phyloP scores from a whole-genome alignment of 768 basidiomycete species.

The Amanita inopinata region DNA sequence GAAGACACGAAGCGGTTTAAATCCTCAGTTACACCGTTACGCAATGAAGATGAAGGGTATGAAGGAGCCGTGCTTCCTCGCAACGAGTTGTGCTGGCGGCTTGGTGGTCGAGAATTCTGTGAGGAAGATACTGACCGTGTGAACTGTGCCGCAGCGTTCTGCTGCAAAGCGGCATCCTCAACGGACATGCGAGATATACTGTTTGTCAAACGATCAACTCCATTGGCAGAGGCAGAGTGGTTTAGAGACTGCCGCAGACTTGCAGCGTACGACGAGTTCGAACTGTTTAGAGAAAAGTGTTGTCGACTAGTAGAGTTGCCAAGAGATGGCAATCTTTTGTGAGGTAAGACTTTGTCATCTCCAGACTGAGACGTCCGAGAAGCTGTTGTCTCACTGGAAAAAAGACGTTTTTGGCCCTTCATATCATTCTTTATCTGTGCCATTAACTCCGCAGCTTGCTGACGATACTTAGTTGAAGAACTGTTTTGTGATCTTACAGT shows the following conservation, averaged over 20 bases:
- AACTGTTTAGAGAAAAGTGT: not conserved
- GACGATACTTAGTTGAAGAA: conserved; percentile 55
- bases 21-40: conserved; percentile 51
- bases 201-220: not conserved
- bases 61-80: conserved; percentile 23
- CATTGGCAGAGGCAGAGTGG: not conserved
- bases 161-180: conserved; percentile 17
- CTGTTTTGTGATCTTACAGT: conserved; percentile 23
- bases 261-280: not conserved
- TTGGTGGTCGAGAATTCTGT: not conserved
- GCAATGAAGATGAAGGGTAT: conserved; percentile 44
- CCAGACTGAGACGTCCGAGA: conserved; percentile 1
- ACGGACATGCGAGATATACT: conserved; percentile 26
- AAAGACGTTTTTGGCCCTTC: conserved; percentile 62
- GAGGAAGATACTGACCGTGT: not conserved
- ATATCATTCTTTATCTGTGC: conserved; percentile 78
- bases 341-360: conserved; percentile 6
- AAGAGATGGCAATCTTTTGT: not conserved
- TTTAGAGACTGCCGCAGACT: not conserved
- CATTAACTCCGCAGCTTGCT: conserved; percentile 75
- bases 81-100: not conserved
- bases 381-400: conserved; percentile 47
- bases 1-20: conserved; percentile 86
- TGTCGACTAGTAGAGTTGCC: conserved; percentile 2
- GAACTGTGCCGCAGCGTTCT: not conserved